Evolutionary conservation across 768 basidiomycete species (phyloP).

Genomic region (Fibroporia radiculosa): DNA sequence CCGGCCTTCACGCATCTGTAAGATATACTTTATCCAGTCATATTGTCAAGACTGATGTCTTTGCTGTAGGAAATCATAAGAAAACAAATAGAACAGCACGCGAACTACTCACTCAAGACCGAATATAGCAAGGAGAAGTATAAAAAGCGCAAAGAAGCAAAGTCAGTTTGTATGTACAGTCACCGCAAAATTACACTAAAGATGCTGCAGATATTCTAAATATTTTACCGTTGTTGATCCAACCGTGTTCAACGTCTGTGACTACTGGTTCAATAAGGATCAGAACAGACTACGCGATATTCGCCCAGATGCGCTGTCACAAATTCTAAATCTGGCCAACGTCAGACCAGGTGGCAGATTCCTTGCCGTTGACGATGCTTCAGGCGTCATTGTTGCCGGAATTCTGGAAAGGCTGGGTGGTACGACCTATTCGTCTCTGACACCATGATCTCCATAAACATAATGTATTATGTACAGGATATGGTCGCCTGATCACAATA

Average conservation of each 20-base stretch:
- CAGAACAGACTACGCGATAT: conserved; percentile 76
- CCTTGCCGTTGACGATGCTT: conserved; percentile 86
- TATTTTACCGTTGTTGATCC: conserved; percentile 84
- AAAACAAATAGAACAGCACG: conserved; percentile 88
- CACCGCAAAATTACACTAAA: background rate
- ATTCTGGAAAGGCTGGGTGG: conserved; percentile 85
- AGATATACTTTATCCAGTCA: conserved; percentile 2
- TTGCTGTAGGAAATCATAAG: conserved; percentile 81
- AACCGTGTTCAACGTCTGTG: conserved; percentile 78
- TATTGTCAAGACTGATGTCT: conserved; percentile 1
- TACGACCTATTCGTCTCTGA: conserved; percentile 21
- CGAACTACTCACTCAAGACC: conserved; percentile 88
- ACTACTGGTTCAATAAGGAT: conserved; percentile 85
- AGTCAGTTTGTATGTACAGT: conserved; percentile 42
- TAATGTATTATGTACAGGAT: conserved; percentile 34
- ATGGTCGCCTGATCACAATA: conserved; percentile 76
- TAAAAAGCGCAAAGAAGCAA: conserved; percentile 92
- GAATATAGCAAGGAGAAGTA: conserved; percentile 99
- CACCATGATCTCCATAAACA: background rate
- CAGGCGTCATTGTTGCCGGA: conserved; percentile 79
- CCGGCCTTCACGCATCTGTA: conserved; percentile 72
- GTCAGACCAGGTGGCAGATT: conserved; percentile 83
- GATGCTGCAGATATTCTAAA: conserved; percentile 64
- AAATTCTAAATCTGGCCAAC: conserved; percentile 78
- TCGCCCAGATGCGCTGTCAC: conserved; percentile 81